Base-by-base conservation (phyloP, 2,329 filamentous ascomycete species). In the Passalora sequoiae region DNA sequence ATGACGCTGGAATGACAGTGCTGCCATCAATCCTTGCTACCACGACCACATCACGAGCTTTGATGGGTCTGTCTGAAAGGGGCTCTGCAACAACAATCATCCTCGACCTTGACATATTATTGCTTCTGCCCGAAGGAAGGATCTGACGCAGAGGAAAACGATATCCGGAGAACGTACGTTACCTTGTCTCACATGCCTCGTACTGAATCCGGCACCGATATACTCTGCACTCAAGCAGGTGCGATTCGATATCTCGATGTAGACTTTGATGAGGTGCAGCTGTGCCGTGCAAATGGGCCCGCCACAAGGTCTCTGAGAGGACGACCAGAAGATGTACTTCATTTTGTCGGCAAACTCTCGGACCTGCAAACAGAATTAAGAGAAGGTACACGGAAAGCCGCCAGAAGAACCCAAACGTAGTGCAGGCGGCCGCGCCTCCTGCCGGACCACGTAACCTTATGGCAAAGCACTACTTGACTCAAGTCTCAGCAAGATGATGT, bases 41-140 rank as follows among this genome's bases (percentile, higher is more conserved):
- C 39, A 46, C 47, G 43, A 46, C 39, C 36, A 40, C 21, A 28
- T 46, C 42, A 39, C 42, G 46, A 45, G 38, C 40, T 12, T 21
- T 35, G 41, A 31, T 38, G 33, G 38, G 20, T 33, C 36, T 2
- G 31, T 20, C 4, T 22, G 38, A 38, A 30, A 6, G 28, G 31
- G 37, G 38, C 45, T 29, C 20, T 20, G 38, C 33, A 36, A 32
- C 27, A 36, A 38, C 33, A 29, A 32, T 39, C 46, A 43, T 20
- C 47, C 43, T 46, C 39, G 19, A 17, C 24, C 37, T 39, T 32
- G 38, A 43, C 35, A 31, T 7, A 21, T n/a, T n/a, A n/a, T n/a
- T n/a, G n/a, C 24, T 22, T n/a, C 20, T 15, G 4, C 13, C 17
- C 12, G 3, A 20, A 21, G 20, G 19, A 3, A 24, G 20, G 4